These are phyloP conservation scores for Asparagopsis taxiformis DNA, from an alignment of 31 red algal species.

Conservation along the genomic window DNA sequence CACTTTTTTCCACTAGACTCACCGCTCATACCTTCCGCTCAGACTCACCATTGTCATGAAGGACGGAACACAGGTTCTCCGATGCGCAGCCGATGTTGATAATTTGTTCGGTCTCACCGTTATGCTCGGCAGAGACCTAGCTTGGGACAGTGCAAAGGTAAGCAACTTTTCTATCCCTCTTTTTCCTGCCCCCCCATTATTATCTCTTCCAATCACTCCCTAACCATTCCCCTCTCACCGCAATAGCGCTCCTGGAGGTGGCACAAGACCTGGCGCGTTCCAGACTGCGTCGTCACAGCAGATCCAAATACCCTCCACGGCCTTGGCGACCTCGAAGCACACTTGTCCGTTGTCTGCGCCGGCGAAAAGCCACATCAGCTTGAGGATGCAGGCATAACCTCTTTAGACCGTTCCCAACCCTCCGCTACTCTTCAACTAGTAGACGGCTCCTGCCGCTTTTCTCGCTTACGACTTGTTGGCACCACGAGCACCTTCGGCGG, in stretches of 20 bases:
- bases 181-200: not conserved
- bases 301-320: constrained; percentile 29
- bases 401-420: constrained; percentile 53
- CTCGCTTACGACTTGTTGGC: constrained; percentile 67
- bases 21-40: not conserved
- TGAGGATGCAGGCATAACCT: constrained; percentile 67
- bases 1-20: not conserved
- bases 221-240: not conserved
- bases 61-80: constrained; percentile 42
- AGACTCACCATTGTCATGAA: constrained; percentile 58
- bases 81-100: constrained; percentile 40
- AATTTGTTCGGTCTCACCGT: constrained; percentile 38
- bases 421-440: constrained; percentile 52
- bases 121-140: constrained; percentile 43
- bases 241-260: constrained; percentile 65
- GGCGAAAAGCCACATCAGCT: constrained; percentile 54
- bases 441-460: constrained; percentile 74
- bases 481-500: constrained; percentile 78
- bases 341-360: constrained; percentile 55
- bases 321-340: constrained; percentile 60
- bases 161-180: not conserved
- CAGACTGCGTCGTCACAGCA: constrained; percentile 63
- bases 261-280: constrained; percentile 90
- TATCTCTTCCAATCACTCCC: not conserved
- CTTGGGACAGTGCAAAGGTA: constrained; percentile 65